Conservation (phyloP, 163 green algal genomes). For the Prototheca cutis region DNA sequence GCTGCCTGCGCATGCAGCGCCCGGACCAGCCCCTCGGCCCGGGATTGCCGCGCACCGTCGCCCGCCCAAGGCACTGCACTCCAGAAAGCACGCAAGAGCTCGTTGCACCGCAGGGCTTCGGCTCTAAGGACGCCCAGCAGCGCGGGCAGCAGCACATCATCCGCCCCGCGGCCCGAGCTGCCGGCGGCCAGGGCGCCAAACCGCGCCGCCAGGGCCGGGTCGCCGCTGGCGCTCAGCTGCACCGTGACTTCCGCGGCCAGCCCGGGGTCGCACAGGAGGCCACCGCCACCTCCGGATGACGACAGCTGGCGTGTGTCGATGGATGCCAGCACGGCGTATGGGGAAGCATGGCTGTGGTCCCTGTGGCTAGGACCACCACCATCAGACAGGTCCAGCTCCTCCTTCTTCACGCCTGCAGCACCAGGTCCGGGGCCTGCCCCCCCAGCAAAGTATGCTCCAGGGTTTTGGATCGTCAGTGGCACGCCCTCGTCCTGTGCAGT, state of each 20-base stretch:
- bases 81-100: constrained; percentile 65
- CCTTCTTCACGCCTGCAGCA: no score
- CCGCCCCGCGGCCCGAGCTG: not conserved
- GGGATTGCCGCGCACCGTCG: constrained; percentile 17
- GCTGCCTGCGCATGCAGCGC: constrained; percentile 15
- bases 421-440: no score
- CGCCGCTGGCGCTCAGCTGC: not conserved
- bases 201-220: not conserved
- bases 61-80: constrained; percentile 24
- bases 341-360: not conserved
- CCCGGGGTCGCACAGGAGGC: not conserved
- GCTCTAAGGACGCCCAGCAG: constrained; percentile 17
- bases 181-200: not conserved
- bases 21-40: constrained; percentile 25
- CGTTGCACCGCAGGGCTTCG: constrained; percentile 38
- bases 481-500: not conserved
- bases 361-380: no score
- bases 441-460: not conserved
- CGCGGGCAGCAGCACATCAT: constrained; percentile 1
- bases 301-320: no score
- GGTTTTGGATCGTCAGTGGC: not conserved
- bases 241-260: not conserved
- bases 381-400: not conserved
- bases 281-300: no score
- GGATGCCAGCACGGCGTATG: not conserved